Base-by-base conservation (phyloP, 2,329 filamentous ascomycete genomes). In the Zymoseptoria crescenta region DNA sequence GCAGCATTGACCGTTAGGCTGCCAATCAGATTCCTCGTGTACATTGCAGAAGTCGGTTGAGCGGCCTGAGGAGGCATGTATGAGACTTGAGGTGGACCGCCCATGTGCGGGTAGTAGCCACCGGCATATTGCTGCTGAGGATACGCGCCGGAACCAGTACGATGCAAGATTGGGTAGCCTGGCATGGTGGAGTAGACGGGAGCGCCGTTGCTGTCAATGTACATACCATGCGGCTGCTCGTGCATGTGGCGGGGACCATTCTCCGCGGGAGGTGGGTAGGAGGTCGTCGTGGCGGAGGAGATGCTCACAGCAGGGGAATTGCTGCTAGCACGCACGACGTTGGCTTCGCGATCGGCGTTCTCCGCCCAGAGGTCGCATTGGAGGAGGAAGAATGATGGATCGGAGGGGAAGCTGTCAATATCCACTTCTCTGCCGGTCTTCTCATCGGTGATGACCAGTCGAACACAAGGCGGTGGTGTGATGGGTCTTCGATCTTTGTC, bases 401-500 rank as follows among this genome's bases (percentile, higher is more conserved):
- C 82, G 62, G 84, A 84, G 63, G 88, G 84, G 57, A 88, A 85
- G 57, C 89, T 85, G 70, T 85, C 64, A n/a, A 87, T 87, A 72
- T 94, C 88, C 50, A 96, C 83, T 72, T 96, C 91, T 69, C 90
- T 86, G 21, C 88, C 87, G 0, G 89, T 92, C 16, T 76, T 75
- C 49, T 82, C 78, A 73, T 96, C 90, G 62, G 82, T 85, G 55
- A 97, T 87, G 48, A 94, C 81, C 10, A 97, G 82, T 64, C 88
- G 84, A 56, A 97, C 88, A 74, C 93, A 96, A 2, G 94, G 93
- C 21, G 94, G 94, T 13, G 94, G 93, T 28, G 94, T 97, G 68
- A 99, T 96, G 27, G 94, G 94, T 64, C 94, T 84, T 65, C 94
- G 89, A 74, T 99, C 94, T 89, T 97, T 99, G 79, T 99, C 94